Evolutionary conservation across 192 early-diverging fungal genomes (phyloP), one percentile per base, ranked within the genome.

Genomic region (Gryganskiella cystojenkinii): DNA sequence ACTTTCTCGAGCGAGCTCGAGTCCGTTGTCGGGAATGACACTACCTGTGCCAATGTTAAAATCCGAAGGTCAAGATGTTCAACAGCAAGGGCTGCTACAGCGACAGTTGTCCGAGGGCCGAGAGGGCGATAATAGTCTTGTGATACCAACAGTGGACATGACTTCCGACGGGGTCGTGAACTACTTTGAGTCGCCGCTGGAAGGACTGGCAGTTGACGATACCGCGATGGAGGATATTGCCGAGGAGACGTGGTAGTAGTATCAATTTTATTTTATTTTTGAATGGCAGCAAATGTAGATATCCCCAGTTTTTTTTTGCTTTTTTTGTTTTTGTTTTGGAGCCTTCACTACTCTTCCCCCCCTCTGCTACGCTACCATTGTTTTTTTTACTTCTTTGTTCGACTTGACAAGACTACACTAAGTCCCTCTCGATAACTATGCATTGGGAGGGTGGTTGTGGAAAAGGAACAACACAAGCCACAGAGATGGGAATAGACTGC

Each of bases 131-230:
- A 56, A 65, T 25, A 65, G 25, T 34, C 55, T 65, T 30, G 57
- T 44, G 42, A 57, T 67, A 40, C 42, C 35, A 8, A 19, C 54
- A 0, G 19, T 78, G 20, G 74, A 63, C 22, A 62, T 78, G 55
- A 54, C 54, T 9, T 62, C 66, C 9, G 74, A 69, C 25, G 55
- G 45, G 0, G 56, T n/a, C n/a, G n/a, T 52, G 11, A 63, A 37
- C 6, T 78, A 64, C 30, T 78, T 78, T 47, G 68, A 78, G 20
- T 68, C 74, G 20, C 74, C 74, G n/a, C 57, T 78, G 19, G 74
- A 78, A 34, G 71, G 71, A 8, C 50, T 78, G 5, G 64, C 52
- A 6, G 58, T 67, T 7, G 73, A 76, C 27, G 74, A 78, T 42
- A 69, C 66, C 28, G 50, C 66, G 34, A 78, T 78, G 74, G 74